phyloP scores from a whole-genome alignment of 1,139 yeast species.

The Kurtzmaniella natalensis region DNA sequence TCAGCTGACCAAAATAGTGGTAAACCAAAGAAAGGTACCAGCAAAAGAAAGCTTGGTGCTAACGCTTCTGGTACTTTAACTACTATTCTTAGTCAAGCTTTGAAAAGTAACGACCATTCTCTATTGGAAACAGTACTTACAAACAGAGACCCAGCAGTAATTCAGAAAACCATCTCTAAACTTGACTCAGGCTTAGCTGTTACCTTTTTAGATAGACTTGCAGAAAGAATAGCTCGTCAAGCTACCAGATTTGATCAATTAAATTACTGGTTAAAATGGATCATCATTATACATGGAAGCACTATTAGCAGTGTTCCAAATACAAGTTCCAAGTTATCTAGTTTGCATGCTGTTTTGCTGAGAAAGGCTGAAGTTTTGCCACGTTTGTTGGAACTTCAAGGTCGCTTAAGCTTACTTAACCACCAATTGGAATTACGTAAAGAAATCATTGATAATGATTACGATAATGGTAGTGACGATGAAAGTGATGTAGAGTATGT shows the following conservation, averaged over 20 bases:
- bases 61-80: slow-evolving; percentile 61
- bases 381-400: slow-evolving; percentile 75
- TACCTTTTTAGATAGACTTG: slow-evolving; percentile 69
- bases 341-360: slow-evolving; percentile 71
- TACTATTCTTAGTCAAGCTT: slow-evolving; percentile 63
- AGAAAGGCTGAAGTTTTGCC: slow-evolving; percentile 76
- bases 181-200: slow-evolving; percentile 74
- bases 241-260: slow-evolving; percentile 64
- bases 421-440: slow-evolving; percentile 68
- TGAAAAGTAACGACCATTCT: slow-evolving; percentile 67
- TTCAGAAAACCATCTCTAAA: slow-evolving; percentile 67
- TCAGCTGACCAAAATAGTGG: slow-evolving; percentile 21
- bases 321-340: slow-evolving; percentile 61
- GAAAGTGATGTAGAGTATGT: slow-evolving; percentile 20
- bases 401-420: slow-evolving; percentile 67
- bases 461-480: slow-evolving; percentile 15
- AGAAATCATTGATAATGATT: slow-evolving; percentile 35
- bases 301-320: slow-evolving; percentile 65
- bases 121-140: slow-evolving; percentile 75
- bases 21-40: slow-evolving; percentile 20
- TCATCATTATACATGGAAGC: slow-evolving; percentile 87
- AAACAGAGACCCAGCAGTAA: slow-evolving; percentile 68
- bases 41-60: slow-evolving; percentile 24
- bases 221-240: slow-evolving; percentile 76
- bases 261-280: slow-evolving; percentile 91